Base-by-base conservation (phyloP, 179 eudicot genomes). In the Beta macrorhiza region DNA sequence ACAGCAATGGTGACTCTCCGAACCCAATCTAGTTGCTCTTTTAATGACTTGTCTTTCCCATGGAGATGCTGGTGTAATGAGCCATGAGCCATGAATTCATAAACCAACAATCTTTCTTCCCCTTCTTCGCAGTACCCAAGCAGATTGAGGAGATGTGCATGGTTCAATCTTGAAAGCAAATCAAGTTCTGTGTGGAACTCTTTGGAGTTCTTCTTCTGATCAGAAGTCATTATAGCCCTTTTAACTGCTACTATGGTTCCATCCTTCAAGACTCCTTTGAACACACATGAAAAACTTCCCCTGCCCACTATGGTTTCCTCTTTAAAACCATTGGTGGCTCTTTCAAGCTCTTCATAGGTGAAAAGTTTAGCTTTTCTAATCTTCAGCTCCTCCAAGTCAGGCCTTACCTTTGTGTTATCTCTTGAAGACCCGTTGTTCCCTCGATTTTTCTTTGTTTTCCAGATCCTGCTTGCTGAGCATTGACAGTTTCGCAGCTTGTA, bases 71-170 rank as follows among this genome's bases (percentile, higher is more conserved):
- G 89, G 79, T 93, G 93, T 51, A 95, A 72, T 0, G 99, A 92
- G 4, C 99, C 99, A 75, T 95, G 93, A 8, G 99, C 99, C 99
- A 95, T 95, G 90, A 84, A 95, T 86, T 96, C 98, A 44, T 96
- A 93, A 42, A 96, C 97, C 59, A 96, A 61, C 37, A 96, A 93
- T 83, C 99, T 87, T 78, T 95, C 95, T 11, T 85, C 93, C 3
- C 93, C 94, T 88, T 92, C 97, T 88, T 93, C 99, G 61, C 97
- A 95, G 81, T 92, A 95, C 1, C 99, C 98, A 1, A 95, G 92
- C 77, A 95, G 84, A 76, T 89, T 95, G 58, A 95, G 92, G 79
- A 95, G 90, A 85, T 93, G 99, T 15, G 98, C 97, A 65, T 95
- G 98, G 81, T 95, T 93, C 16, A 95, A 63, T 72, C 99, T 83